A percentile compares a stretch with the other conserved stretches of the same genome.
Evolutionary conservation across 495 filamentous ascomycete species (phyloP).

Genomic region (Hypoxylon crocopeplum): DNA sequence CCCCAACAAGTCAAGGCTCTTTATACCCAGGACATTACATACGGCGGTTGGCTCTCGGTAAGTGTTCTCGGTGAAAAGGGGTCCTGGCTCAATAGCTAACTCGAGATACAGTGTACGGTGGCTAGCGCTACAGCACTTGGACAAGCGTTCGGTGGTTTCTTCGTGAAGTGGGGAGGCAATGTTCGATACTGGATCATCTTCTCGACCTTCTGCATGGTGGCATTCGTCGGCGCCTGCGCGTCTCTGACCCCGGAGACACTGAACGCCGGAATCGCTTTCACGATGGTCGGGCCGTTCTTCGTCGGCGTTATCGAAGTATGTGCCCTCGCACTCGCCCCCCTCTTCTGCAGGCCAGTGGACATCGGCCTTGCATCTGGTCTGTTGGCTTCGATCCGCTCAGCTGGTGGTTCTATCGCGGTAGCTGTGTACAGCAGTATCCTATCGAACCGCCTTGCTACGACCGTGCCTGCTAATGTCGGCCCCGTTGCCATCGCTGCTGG

Average conservation of each 20-base stretch:
- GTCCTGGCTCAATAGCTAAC: constrained; percentile 1
- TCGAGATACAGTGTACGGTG: constrained; percentile 28
- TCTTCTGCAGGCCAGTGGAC: constrained; percentile 44
- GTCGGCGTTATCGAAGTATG: constrained; percentile 35
- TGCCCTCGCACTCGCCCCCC: constrained; percentile 31
- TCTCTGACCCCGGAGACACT: constrained; percentile 31
- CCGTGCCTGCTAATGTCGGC: constrained; percentile 49
- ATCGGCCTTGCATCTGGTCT: constrained; percentile 58
- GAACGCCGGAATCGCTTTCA: constrained; percentile 30
- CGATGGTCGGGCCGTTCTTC: constrained; percentile 36
- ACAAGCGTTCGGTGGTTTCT: constrained; percentile 34
- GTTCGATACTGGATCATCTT: constrained; percentile 45
- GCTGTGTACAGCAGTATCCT: constrained; percentile 54
- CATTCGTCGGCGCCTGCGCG: constrained; percentile 45
- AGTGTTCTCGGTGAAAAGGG: neutral
- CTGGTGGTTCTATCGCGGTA: constrained; percentile 40
- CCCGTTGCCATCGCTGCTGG: constrained; percentile 52
- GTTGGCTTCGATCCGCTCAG: constrained; percentile 47
- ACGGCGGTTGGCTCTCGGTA: constrained; percentile 41
- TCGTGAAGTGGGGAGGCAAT: constrained; percentile 31
- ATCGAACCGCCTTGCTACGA: constrained; percentile 47
- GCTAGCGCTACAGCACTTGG: constrained; percentile 36
- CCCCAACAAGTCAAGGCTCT: constrained; percentile 37
- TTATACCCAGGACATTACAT: constrained; percentile 36
- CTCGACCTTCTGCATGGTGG: constrained; percentile 45